Evolutionary conservation across 495 filamentous ascomycete species (phyloP).

Genomic region (Aspergillus cristatus): DNA sequence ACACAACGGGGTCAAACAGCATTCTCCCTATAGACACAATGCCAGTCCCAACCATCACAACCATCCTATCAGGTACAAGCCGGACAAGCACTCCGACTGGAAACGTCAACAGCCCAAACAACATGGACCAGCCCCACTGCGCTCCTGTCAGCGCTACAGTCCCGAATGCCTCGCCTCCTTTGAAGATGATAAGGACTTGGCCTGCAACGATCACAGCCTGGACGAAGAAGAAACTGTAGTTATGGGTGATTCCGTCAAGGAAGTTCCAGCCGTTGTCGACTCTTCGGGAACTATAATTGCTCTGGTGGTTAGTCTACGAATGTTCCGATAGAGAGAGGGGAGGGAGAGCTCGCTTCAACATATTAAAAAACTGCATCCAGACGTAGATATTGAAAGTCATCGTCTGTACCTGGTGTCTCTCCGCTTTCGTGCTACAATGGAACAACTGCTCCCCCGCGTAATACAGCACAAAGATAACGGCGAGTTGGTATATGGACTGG

Average conservation of each 20-base stretch:
- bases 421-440: constrained; percentile 28
- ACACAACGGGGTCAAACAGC: too few species aligned
- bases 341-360: too few species aligned
- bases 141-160: neutral
- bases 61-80: neutral
- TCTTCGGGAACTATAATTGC: constrained; percentile 67
- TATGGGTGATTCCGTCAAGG: constrained; percentile 73
- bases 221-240: constrained; percentile 77
- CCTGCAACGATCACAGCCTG: constrained; percentile 76
- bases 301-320: too few species aligned
- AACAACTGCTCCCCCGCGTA: constrained; percentile 62
- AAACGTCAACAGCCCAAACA: neutral
- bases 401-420: constrained; percentile 42
- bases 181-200: constrained; percentile 68
- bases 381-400: constrained; percentile 87
- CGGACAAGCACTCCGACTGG: neutral
- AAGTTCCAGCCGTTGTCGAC: constrained; percentile 88
- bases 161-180: constrained; percentile 60
- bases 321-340: too few species aligned
- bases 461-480: constrained; percentile 66
- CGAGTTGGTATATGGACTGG: constrained; percentile 72
- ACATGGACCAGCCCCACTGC: neutral
- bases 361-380: constrained; percentile 94
- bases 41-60: neutral
- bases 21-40: neutral